Conservation (phyloP, 768 basidiomycete species). For the Auricularia heimuer region DNA sequence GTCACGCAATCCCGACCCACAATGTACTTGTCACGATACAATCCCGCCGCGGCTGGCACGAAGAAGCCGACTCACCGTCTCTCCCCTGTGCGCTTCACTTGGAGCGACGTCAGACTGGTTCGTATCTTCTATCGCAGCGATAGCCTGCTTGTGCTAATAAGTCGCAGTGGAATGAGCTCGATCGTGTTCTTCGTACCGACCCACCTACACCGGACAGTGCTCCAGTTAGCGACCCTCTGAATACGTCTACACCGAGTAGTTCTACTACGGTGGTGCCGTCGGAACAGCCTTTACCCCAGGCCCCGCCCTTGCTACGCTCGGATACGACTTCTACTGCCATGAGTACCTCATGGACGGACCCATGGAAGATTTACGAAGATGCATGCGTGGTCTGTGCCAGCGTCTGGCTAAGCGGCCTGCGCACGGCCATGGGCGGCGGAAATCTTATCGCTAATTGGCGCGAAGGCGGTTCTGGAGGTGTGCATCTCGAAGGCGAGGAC, state of each 20-base stretch:
- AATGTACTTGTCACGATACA: conserved; percentile 46
- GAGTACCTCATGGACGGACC: conserved; percentile 49
- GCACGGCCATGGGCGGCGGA: conserved; percentile 20
- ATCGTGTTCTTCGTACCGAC: conserved; percentile 41
- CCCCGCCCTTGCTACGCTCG: background rate
- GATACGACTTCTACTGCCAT: background rate
- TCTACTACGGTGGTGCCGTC: conserved; percentile 5
- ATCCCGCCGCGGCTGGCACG: conserved; percentile 24
- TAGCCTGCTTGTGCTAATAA: background rate
- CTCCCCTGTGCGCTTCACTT: conserved; percentile 60
- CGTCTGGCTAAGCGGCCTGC: conserved; percentile 69
- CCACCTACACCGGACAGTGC: conserved; percentile 1
- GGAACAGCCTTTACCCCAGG: conserved; percentile 22
- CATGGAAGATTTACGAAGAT: conserved; percentile 78
- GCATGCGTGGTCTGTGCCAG: conserved; percentile 74
- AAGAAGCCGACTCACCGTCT: conserved; percentile 40
- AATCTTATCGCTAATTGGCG: conserved; percentile 6
- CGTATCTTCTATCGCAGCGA: conserved; percentile 14
- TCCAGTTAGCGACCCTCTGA: conserved; percentile 16
- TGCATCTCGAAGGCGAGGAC: conserved; percentile 55
- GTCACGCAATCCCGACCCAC: conserved; percentile 55
- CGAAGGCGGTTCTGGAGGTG: conserved; percentile 37
- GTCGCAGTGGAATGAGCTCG: conserved; percentile 65
- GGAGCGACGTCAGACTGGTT: conserved; percentile 75
- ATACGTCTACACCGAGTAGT: conserved; percentile 4